A percentile compares a stretch with the other conserved stretches of the same genome.
Conservation (phyloP, 2,329 filamentous ascomycete genomes). For the Atkinsonella texensis region DNA sequence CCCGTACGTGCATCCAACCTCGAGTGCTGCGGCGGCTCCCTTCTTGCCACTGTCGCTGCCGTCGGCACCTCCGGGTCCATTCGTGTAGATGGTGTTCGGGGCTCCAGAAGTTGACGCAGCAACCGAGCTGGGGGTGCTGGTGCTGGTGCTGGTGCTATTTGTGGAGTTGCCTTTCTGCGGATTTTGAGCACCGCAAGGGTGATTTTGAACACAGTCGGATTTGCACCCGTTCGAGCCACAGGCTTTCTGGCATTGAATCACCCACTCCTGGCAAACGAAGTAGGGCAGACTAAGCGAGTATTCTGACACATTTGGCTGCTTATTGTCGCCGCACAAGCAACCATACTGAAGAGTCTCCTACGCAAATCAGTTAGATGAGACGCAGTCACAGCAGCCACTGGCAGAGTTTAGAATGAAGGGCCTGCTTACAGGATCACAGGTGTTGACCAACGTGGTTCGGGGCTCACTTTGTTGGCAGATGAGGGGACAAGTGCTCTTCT, state of each 20-base stretch:
- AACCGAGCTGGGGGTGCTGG: slow-evolving; percentile 20
- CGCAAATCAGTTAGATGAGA: neutral
- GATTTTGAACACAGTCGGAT: slow-evolving; percentile 5
- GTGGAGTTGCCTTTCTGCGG: slow-evolving; percentile 26
- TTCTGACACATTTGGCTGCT: slow-evolving; percentile 59
- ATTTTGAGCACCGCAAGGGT: slow-evolving; percentile 6
- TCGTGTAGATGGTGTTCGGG: slow-evolving; percentile 9
- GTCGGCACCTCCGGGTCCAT: slow-evolving; percentile 9
- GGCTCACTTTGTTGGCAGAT: slow-evolving; percentile 54
- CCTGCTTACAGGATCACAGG: slow-evolving; percentile 50
- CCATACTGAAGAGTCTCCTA: slow-evolving; percentile 53
- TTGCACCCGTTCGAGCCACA: slow-evolving; percentile 60
- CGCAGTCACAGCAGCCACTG: neutral
- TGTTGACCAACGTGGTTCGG: slow-evolving; percentile 45
- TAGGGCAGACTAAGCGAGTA: slow-evolving; percentile 70
- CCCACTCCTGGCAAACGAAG: slow-evolving; percentile 63
- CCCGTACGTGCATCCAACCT: slow-evolving; percentile 25
- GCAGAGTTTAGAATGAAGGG: neutral
- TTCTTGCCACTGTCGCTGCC: slow-evolving; percentile 13
- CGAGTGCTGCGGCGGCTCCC: slow-evolving; percentile 18
- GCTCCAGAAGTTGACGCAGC: slow-evolving; percentile 25
- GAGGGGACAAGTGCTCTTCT: slow-evolving; percentile 53
- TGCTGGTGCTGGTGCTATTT: slow-evolving; percentile 20
- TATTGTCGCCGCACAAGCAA: slow-evolving; percentile 58
- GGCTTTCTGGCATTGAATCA: slow-evolving; percentile 59